Evolutionary conservation across 225 moss, liverwort and hornwort genomes (phyloP).

Genomic region (Polytrichum commune): DNA sequence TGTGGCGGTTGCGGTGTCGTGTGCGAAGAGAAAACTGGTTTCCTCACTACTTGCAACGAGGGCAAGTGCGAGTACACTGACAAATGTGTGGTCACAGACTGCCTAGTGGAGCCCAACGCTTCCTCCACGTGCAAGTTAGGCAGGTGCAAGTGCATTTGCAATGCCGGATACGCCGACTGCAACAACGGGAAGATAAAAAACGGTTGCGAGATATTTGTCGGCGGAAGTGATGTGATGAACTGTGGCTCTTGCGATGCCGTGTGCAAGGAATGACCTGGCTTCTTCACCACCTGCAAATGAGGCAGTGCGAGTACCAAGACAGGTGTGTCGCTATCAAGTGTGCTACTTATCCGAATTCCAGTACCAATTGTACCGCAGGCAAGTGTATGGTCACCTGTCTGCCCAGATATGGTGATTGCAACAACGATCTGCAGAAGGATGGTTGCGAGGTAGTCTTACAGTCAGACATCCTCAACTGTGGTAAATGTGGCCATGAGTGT

Average conservation of each 20-base stretch:
- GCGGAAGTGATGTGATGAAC: too few species aligned
- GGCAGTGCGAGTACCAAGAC: conserved; percentile 7
- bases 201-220: neutral
- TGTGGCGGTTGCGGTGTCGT: conserved; percentile 7
- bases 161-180: conserved; percentile 10
- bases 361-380: conserved; percentile 2
- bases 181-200: neutral
- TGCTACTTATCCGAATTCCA: neutral
- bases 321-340: conserved; percentile 7
- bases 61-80: conserved; percentile 7
- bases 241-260: too few species aligned
- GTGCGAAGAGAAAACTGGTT: neutral
- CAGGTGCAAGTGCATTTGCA: conserved; percentile 5
- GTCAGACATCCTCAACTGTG: too few species aligned
- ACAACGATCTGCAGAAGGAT: conserved; percentile 2
- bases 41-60: neutral
- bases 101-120: neutral
- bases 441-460: neutral
- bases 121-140: conserved; percentile 1
- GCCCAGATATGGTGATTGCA: conserved; percentile 12
- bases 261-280: neutral
- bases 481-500: too few species aligned
- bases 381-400: conserved; percentile 5
- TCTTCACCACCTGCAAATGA: neutral
- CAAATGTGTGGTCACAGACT: conserved; percentile 4